Evolutionary conservation across 257 asterid species (phyloP).

Genomic region (Asclepias syriaca): DNA sequence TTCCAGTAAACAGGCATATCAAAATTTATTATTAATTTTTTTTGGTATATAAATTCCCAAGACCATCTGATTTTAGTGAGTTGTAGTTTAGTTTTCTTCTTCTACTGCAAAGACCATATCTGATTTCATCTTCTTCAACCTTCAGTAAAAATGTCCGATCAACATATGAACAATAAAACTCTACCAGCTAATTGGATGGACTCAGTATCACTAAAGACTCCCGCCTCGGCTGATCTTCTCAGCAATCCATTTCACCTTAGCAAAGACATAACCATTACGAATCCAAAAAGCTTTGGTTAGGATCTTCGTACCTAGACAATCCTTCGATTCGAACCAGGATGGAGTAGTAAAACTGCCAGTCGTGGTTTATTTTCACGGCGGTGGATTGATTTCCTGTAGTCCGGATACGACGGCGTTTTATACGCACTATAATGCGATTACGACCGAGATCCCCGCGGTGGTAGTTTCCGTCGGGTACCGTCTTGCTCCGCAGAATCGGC

Average conservation of each 20-base stretch:
- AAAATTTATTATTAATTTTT: no score
- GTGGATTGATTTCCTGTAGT: neutral
- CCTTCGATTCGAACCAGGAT: neutral
- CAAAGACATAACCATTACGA: constrained; percentile 9
- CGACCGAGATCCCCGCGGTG: neutral
- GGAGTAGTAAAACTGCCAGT: neutral
- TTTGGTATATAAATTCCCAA: no score
- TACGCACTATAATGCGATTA: neutral
- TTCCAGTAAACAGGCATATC: no score
- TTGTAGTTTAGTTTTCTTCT: no score
- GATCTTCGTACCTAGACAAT: neutral
- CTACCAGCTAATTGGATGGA: neutral
- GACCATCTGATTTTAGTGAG: no score
- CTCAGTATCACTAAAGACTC: neutral
- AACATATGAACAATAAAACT: neutral
- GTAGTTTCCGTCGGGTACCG: neutral
- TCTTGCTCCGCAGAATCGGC: constrained; percentile 15
- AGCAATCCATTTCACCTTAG: constrained; percentile 4
- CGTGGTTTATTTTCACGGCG: constrained; percentile 4
- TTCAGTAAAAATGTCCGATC: neutral
- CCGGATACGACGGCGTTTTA: neutral
- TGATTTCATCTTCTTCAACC: no score
- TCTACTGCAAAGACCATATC: no score
- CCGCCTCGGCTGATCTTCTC: neutral
- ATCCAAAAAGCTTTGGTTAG: constrained; percentile 1